Conservation (phyloP, 2,329 filamentous ascomycete species). For the Biscogniauxia mediterranea region DNA sequence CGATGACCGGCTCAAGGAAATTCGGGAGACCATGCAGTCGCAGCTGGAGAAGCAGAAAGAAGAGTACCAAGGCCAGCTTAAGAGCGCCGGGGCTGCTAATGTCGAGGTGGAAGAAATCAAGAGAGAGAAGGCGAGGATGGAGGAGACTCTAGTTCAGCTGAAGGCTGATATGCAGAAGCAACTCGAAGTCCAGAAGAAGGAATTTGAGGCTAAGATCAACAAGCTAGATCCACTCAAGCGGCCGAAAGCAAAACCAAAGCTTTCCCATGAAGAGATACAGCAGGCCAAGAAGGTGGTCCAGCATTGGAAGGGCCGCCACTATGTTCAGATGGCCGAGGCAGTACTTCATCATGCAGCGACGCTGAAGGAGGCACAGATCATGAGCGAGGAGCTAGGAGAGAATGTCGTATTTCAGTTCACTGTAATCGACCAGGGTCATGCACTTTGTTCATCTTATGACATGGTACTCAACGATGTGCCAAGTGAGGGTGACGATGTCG, state of each 20-base stretch:
- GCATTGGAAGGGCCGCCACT: constrained; percentile 81
- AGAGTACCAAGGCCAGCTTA: constrained; percentile 75
- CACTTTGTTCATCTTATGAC: constrained; percentile 90
- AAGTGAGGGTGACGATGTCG: constrained; percentile 77
- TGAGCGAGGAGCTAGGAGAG: constrained; percentile 96
- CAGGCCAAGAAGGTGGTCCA: constrained; percentile 65
- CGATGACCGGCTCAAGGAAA: constrained; percentile 71
- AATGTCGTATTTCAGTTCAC: constrained; percentile 93
- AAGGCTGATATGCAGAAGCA: constrained; percentile 90
- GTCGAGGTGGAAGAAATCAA: constrained; percentile 81
- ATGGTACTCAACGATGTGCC: constrained; percentile 90
- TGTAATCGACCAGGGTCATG: constrained; percentile 84
- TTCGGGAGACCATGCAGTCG: constrained; percentile 78
- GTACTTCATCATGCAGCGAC: constrained; percentile 84
- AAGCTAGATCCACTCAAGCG: constrained; percentile 66
- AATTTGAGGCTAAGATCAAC: constrained; percentile 81
- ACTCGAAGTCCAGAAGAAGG: constrained; percentile 76
- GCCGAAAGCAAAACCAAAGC: constrained; percentile 58
- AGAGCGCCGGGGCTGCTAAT: constrained; percentile 69
- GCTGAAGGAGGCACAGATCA: constrained; percentile 93
- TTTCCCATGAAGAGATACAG: constrained; percentile 70
- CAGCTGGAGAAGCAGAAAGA: constrained; percentile 83
- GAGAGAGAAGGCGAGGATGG: constrained; percentile 81
- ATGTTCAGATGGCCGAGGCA: constrained; percentile 90
- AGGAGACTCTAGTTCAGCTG: constrained; percentile 70